Conservation (phyloP, 306 rosid species). For the Begonia fuchsioides region DNA sequence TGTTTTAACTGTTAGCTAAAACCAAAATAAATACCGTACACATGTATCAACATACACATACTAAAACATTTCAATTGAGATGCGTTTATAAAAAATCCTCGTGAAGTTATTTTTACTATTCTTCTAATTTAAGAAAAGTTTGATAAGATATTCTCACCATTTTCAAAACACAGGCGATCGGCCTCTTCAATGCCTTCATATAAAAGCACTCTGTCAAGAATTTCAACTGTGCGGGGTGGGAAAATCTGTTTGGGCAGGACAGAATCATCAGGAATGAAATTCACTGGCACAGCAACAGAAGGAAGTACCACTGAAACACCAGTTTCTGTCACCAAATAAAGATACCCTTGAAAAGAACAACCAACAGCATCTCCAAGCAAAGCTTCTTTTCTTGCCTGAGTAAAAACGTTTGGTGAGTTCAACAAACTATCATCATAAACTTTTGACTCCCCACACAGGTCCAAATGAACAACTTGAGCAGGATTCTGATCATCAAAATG, state of each 20-base stretch:
- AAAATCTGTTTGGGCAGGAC: slow-evolving; percentile 32
- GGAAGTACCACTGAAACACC: slow-evolving; percentile 77
- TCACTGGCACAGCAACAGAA: slow-evolving; percentile 46
- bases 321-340: slow-evolving; percentile 64
- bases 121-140: background rate
- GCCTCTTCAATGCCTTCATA: slow-evolving; percentile 70
- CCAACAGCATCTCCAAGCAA: slow-evolving; percentile 68
- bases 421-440: slow-evolving; percentile 47
- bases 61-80: background rate
- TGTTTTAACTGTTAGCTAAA: no score
- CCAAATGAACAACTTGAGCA: slow-evolving; percentile 51
- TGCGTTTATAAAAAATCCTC: background rate
- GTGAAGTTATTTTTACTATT: slow-evolving; percentile 2
- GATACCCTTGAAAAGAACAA: slow-evolving; percentile 63
- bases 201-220: slow-evolving; percentile 76
- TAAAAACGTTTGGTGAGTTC: slow-evolving; percentile 22
- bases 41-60: background rate
- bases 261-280: slow-evolving; percentile 48
- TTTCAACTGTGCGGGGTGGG: slow-evolving; percentile 64
- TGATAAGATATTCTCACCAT: slow-evolving; percentile 47
- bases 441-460: slow-evolving; percentile 37
- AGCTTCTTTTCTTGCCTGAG: slow-evolving; percentile 36
- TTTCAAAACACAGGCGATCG: slow-evolving; percentile 64
- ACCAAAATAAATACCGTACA: no score
- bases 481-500: slow-evolving; percentile 21